These are phyloP conservation scores for Guadua angustifolia DNA, from an alignment of 176 grass and related monocot genomes.

Conservation along the genomic window DNA sequence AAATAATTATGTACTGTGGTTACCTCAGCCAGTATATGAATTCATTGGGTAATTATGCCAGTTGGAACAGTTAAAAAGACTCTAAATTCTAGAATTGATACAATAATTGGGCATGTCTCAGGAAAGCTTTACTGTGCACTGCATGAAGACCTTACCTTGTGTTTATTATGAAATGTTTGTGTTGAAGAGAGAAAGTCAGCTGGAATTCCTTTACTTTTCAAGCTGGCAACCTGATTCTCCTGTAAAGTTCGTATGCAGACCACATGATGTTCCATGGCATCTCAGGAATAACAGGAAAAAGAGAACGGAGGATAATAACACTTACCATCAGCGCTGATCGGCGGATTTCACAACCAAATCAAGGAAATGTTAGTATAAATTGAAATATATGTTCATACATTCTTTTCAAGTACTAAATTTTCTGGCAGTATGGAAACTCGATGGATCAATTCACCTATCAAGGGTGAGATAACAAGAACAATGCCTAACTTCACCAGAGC, in stretches of 20 bases:
- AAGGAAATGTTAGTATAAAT: slow-evolving; percentile 50
- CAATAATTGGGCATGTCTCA: slow-evolving; percentile 19
- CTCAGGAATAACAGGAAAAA: slow-evolving; percentile 28
- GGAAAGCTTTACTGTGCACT: not conserved
- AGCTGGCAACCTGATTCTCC: slow-evolving; percentile 88
- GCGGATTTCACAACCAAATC: slow-evolving; percentile 52
- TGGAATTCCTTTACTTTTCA: slow-evolving; percentile 87
- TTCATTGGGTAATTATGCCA: not conserved
- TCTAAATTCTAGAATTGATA: not conserved
- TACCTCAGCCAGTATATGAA: not conserved
- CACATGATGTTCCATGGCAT: slow-evolving; percentile 43
- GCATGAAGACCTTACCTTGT: slow-evolving; percentile 54
- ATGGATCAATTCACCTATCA: slow-evolving; percentile 71
- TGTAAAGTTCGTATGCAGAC: slow-evolving; percentile 45
- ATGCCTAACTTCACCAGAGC: slow-evolving; percentile 83
- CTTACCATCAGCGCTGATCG: slow-evolving; percentile 86
- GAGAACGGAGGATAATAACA: slow-evolving; percentile 14
- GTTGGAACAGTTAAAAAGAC: not conserved
- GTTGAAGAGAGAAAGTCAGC: slow-evolving; percentile 98
- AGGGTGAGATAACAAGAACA: slow-evolving; percentile 95
- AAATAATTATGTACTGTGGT: not conserved
- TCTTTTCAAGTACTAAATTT: slow-evolving; percentile 40
- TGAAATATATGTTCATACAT: not conserved
- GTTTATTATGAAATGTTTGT: slow-evolving; percentile 64
- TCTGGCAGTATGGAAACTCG: slow-evolving; percentile 22